These are phyloP conservation scores for Candida ulmi DNA, from an alignment of 805 yeast species.

Conservation along the genomic window DNA sequence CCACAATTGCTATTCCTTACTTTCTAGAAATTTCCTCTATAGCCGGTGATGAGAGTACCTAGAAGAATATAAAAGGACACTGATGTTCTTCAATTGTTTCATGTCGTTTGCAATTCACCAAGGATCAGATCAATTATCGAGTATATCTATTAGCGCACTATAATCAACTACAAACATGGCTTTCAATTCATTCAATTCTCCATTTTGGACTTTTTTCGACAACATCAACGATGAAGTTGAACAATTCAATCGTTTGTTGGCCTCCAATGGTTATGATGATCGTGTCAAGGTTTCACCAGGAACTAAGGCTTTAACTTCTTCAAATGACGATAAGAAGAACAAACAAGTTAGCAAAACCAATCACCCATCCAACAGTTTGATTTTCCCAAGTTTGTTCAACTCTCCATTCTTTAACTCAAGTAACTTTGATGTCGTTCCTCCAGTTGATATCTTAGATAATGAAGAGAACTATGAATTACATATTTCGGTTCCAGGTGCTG, in stretches of 20 bases:
- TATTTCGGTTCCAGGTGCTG: slow-evolving; percentile 44
- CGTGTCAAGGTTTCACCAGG: slow-evolving; percentile 18
- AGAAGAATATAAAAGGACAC: too few relatives aligned
- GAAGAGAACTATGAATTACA: slow-evolving; percentile 35
- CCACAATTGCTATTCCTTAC: too few relatives aligned
- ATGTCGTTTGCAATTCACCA: too few relatives aligned
- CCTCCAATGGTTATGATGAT: slow-evolving; percentile 21
- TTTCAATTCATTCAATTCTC: slow-evolving; percentile 26
- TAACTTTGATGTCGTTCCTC: slow-evolving; percentile 29
- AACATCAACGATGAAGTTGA: slow-evolving; percentile 36
- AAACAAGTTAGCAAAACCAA: slow-evolving; percentile 7
- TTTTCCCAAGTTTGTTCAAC: slow-evolving; percentile 22
- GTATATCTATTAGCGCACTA: too few relatives aligned
- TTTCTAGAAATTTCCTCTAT: too few relatives aligned
- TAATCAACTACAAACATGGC: slow-evolving; percentile 18
- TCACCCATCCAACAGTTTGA: slow-evolving; percentile 3
- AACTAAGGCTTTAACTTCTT: not conserved
- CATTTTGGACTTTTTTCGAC: slow-evolving; percentile 40
- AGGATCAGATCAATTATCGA: too few relatives aligned
- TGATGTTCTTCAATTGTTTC: too few relatives aligned
- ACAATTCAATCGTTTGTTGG: slow-evolving; percentile 30
- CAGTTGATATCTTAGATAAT: slow-evolving; percentile 41
- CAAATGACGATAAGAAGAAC: not conserved
- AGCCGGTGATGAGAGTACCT: too few relatives aligned
- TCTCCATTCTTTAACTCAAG: slow-evolving; percentile 20